Conservation (phyloP, 176 grass and related monocot species). For the Hyparrhenia diplandra region DNA sequence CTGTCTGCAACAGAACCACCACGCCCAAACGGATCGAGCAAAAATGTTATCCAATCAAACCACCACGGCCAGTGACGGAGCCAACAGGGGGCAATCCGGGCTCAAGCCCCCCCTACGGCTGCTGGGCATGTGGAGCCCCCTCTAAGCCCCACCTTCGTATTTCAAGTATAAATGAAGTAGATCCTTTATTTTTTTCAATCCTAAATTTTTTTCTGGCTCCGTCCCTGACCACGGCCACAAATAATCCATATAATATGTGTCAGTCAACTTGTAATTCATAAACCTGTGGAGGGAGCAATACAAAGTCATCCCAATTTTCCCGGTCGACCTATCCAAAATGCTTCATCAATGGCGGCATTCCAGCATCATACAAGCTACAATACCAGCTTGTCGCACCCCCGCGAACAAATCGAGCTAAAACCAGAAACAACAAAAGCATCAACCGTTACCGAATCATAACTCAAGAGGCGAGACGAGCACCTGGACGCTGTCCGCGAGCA, state of each 20-base stretch:
- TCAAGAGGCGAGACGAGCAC: background rate
- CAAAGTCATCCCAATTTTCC: background rate
- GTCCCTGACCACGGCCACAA: too few species aligned
- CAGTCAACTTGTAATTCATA: background rate
- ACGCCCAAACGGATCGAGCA: background rate
- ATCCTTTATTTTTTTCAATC: too few species aligned
- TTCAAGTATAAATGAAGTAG: too few species aligned
- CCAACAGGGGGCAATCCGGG: too few species aligned
- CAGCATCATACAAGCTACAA: background rate
- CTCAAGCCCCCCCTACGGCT: too few species aligned
- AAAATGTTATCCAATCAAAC: background rate
- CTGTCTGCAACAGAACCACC: background rate
- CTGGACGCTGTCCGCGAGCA: slow-evolving; percentile 61
- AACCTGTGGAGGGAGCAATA: background rate
- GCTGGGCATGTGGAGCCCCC: too few species aligned
- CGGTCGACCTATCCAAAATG: background rate
- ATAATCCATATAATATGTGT: background rate
- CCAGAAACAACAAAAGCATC: background rate
- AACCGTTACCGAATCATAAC: background rate
- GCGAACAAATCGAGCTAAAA: background rate
- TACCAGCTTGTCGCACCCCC: background rate
- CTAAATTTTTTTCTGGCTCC: too few species aligned
- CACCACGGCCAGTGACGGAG: too few species aligned
- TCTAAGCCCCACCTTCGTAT: too few species aligned
- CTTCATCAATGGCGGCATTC: background rate